Base-by-base conservation (phyloP, 2,329 filamentous ascomycete species). In the Aspergillus neoniger region DNA sequence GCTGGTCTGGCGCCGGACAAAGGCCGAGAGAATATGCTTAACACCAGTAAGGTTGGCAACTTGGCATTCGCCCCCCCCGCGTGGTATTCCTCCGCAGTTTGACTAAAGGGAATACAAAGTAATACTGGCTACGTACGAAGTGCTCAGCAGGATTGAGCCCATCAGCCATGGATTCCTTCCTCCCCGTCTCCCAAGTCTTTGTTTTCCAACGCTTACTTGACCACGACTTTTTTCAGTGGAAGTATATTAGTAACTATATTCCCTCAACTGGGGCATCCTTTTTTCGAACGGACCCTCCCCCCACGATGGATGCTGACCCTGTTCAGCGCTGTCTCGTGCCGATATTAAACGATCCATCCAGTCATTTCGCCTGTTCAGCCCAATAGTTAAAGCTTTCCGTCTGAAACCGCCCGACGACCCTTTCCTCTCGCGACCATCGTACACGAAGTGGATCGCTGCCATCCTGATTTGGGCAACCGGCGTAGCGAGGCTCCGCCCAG, bases 31-130 rank as follows among this genome's bases (percentile, higher is more conserved):
- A 59, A 69, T 74, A 74, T 73, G 72, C 72, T 74, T 74, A 74
- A 74, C 72, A 69, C 71, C 67, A 72, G 69, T 73, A 74, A 74
- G 72, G 72, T 74, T 74, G 70, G 72, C 66, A 67, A 68, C 66
- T 68, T 68, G 66, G 66, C 66, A 68, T 58, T 61, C 50, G 47
- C 61, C 63, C 65, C 65, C 65, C 47, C 47, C 47, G 63, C 64
- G 64, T 64, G 60, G 55, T 61, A 62, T 61, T 50, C 65, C 64
- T 63, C 63, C 60, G 57, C 53, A 50, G 47, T 38, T 41, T 28
- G 25, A 50, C 47, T 30, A 50, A 19, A 50, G 25, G n/a, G 14
- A 28, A 50, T 32, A 28, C 25, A 28, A 28, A 28, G 25, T 28
- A 30, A 30, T 30, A 30, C n/a, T 28, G 23, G 23, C 15, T 28